These are phyloP conservation scores for Pterulicium gracile DNA, from an alignment of 1,284 basidiomycete species.

Conservation along the genomic window DNA sequence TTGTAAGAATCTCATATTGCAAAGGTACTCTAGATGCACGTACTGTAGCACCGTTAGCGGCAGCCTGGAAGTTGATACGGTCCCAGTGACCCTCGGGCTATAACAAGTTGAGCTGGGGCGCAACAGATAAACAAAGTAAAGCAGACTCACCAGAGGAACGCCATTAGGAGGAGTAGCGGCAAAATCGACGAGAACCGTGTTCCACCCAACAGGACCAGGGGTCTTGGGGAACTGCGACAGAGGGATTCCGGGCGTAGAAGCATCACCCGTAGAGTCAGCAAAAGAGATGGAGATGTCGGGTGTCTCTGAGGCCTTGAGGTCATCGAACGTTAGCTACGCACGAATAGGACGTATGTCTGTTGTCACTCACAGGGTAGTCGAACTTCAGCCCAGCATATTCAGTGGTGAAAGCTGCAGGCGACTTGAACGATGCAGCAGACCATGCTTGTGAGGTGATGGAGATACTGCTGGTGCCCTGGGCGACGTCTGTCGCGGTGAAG, in stretches of 20 bases:
- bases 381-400: slow-evolving; percentile 32
- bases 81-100: slow-evolving; percentile 34
- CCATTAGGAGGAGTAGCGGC: slow-evolving; percentile 29
- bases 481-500: slow-evolving; percentile 33
- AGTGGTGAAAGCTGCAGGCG: slow-evolving; percentile 23
- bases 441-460: slow-evolving; percentile 28
- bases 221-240: slow-evolving; percentile 27
- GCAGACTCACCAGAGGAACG: slow-evolving; percentile 20
- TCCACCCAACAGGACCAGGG: slow-evolving; percentile 25
- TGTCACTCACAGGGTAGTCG: slow-evolving; percentile 31
- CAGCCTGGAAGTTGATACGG: slow-evolving; percentile 35
- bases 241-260: slow-evolving; percentile 24
- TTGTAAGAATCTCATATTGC: too few species aligned
- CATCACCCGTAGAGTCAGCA: slow-evolving; percentile 23
- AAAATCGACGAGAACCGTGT: slow-evolving; percentile 33
- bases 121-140: slow-evolving; percentile 1
- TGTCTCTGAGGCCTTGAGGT: slow-evolving; percentile 22
- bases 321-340: slow-evolving; percentile 1
- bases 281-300: slow-evolving; percentile 29
- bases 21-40: too few species aligned
- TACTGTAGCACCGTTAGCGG: slow-evolving; percentile 29
- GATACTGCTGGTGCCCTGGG: slow-evolving; percentile 29
- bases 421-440: slow-evolving; percentile 32
- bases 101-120: neutral
- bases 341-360: neutral